A percentile compares a stretch with the other conserved stretches of the same genome.
Evolutionary conservation across 306 rosid species (phyloP).

Genomic region (Cicer bijugum): DNA sequence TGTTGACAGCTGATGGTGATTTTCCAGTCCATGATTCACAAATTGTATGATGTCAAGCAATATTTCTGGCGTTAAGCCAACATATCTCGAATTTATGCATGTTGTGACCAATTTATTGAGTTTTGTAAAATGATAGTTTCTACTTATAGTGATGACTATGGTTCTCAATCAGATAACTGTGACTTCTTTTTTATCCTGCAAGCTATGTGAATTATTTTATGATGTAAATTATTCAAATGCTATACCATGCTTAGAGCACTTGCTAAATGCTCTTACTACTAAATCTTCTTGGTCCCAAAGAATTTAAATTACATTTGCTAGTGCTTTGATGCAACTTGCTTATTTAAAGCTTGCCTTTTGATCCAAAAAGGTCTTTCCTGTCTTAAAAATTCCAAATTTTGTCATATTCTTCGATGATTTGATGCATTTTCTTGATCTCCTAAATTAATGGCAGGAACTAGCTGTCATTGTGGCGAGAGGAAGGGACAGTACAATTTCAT

Average conservation of each 20-base stretch:
- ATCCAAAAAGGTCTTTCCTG: not conserved
- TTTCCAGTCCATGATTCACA: constrained; percentile 27
- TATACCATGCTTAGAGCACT: constrained; percentile 15
- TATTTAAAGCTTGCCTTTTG: not conserved
- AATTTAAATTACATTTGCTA: constrained; percentile 30
- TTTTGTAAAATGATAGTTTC: constrained; percentile 25
- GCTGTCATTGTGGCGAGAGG: constrained; percentile 90
- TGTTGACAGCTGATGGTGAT: not conserved
- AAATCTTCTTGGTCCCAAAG: not conserved
- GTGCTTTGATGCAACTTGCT: constrained; percentile 23
- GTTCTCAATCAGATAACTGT: constrained; percentile 1
- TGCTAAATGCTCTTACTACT: constrained; percentile 7
- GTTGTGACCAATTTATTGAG: constrained; percentile 12
- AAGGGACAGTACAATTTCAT: constrained; percentile 72
- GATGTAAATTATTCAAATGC: constrained; percentile 28
- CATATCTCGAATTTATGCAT: constrained; percentile 8
- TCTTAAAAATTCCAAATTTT: not conserved
- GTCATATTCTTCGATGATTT: constrained; percentile 21
- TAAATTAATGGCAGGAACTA: constrained; percentile 66
- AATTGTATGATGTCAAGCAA: constrained; percentile 28
- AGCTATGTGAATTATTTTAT: not conserved
- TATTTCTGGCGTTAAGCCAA: constrained; percentile 20
- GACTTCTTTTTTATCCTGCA: constrained; percentile 1
- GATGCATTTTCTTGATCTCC: constrained; percentile 25
- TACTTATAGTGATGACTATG: not conserved